Conservation (phyloP, 1,284 basidiomycete genomes). For the Sparassis latifolia region DNA sequence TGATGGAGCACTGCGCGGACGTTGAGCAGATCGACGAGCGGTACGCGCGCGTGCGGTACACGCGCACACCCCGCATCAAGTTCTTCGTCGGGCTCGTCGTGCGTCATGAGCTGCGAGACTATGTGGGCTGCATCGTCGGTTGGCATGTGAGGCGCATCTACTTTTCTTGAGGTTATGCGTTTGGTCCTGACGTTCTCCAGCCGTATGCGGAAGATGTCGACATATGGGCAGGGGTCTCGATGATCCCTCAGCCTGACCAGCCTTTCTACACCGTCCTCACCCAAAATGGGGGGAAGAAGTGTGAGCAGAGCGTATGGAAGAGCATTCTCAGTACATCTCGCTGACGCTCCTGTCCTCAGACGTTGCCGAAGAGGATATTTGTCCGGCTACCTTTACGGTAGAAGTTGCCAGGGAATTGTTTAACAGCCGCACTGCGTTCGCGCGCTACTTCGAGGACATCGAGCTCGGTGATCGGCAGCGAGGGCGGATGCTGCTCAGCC, state of each 20-base stretch:
- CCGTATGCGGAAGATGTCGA: too few relatives aligned
- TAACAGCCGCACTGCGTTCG: conserved; percentile 14
- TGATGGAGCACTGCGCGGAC: conserved; percentile 15
- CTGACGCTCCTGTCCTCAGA: conserved; percentile 14
- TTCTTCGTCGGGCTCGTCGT: conserved; percentile 51
- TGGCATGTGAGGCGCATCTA: conserved; percentile 42
- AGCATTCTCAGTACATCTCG: neutral
- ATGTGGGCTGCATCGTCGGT: conserved; percentile 42
- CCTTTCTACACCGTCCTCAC: conserved; percentile 45
- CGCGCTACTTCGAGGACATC: conserved; percentile 25
- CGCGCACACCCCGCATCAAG: conserved; percentile 21
- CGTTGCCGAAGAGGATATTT: conserved; percentile 29
- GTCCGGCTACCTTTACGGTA: conserved; percentile 12
- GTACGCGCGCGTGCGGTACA: conserved; percentile 22
- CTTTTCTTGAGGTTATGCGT: too few relatives aligned
- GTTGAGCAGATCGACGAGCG: conserved; percentile 28
- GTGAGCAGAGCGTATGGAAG: conserved; percentile 21
- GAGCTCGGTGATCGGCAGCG: conserved; percentile 12
- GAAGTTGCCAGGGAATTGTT: conserved; percentile 16
- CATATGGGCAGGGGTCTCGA: too few relatives aligned
- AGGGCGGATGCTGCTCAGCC: conserved; percentile 27
- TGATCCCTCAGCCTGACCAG: conserved; percentile 24
- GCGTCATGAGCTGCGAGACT: conserved; percentile 34
- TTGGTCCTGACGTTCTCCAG: too few relatives aligned
- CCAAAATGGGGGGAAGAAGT: conserved; percentile 34